phyloP scores from a whole-genome alignment of 2,329 filamentous ascomycete species.

The Myriosclerotinia scirpicola region DNA sequence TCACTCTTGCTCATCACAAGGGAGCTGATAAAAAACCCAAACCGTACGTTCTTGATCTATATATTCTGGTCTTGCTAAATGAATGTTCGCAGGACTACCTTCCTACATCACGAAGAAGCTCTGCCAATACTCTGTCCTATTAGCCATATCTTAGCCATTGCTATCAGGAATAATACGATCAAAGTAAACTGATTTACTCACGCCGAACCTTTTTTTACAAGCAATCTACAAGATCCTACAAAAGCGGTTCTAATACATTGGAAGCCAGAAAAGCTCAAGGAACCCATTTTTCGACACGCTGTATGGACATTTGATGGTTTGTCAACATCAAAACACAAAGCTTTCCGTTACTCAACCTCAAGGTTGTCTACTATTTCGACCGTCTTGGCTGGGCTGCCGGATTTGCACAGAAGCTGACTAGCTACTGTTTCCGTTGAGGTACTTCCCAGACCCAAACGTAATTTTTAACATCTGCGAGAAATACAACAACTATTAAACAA shows the following conservation, averaged over 20 bases:
- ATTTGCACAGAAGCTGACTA: neutral
- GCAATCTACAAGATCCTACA: constrained; percentile 24
- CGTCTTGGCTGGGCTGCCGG: neutral
- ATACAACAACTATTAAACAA: too few species aligned
- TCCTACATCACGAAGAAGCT: constrained; percentile 31
- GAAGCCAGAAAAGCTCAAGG: constrained; percentile 30
- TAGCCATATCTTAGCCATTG: constrained; percentile 28
- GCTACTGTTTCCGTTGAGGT: neutral
- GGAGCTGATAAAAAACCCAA: constrained; percentile 29
- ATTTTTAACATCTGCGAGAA: too few species aligned
- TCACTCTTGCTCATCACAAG: constrained; percentile 28
- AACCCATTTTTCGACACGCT: constrained; percentile 27
- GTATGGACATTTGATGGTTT: neutral
- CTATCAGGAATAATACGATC: constrained; percentile 27
- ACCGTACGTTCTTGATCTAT: constrained; percentile 26
- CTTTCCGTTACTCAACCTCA: neutral
- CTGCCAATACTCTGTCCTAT: constrained; percentile 31
- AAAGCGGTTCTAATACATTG: constrained; percentile 24
- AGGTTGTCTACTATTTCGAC: neutral
- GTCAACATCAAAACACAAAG: neutral
- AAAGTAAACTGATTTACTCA: constrained; percentile 27
- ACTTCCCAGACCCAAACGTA: neutral
- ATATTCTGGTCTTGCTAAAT: constrained; percentile 17
- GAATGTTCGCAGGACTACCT: constrained; percentile 27
- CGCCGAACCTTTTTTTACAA: constrained; percentile 27